Conservation (phyloP, 768 basidiomycete genomes). For the Vararia minispora region DNA sequence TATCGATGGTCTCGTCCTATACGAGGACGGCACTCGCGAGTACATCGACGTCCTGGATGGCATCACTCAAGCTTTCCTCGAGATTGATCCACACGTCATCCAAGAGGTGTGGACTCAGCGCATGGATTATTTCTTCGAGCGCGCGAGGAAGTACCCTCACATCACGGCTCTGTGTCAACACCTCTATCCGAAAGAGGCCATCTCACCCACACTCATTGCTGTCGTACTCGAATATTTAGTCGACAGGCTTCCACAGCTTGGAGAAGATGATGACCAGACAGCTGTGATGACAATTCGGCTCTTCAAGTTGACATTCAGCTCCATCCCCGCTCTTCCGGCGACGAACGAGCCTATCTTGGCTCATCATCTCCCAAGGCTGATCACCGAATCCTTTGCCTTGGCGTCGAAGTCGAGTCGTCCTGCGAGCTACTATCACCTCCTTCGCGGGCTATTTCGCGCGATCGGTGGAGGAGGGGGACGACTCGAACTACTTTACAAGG, state of each 20-base stretch:
- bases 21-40: conserved; percentile 60
- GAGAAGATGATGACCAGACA: conserved; percentile 72
- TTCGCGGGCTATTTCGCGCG: conserved; percentile 86
- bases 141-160: conserved; percentile 61
- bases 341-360: conserved; percentile 90
- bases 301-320: conserved; percentile 92
- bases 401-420: conserved; percentile 89
- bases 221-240: conserved; percentile 85
- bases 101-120: conserved; percentile 94
- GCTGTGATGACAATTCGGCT: conserved; percentile 80
- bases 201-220: conserved; percentile 72
- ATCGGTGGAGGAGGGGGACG: conserved; percentile 88
- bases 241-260: conserved; percentile 68
- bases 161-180: conserved; percentile 79
- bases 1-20: conserved; percentile 75
- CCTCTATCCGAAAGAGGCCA: conserved; percentile 68
- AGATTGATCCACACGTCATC: conserved; percentile 86
- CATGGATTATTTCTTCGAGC: conserved; percentile 83
- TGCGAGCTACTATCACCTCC: conserved; percentile 84
- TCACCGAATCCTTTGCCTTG: conserved; percentile 94
- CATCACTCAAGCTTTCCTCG: conserved; percentile 60
- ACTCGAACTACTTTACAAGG: conserved; percentile 91
- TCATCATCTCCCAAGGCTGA: conserved; percentile 80
- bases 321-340: conserved; percentile 61
- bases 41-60: conserved; percentile 77